Percentiles rank a stretch among this genome's conserved stretches.
Conservation (phyloP, 495 filamentous ascomycete species). For the Emericellopsis terricola region DNA sequence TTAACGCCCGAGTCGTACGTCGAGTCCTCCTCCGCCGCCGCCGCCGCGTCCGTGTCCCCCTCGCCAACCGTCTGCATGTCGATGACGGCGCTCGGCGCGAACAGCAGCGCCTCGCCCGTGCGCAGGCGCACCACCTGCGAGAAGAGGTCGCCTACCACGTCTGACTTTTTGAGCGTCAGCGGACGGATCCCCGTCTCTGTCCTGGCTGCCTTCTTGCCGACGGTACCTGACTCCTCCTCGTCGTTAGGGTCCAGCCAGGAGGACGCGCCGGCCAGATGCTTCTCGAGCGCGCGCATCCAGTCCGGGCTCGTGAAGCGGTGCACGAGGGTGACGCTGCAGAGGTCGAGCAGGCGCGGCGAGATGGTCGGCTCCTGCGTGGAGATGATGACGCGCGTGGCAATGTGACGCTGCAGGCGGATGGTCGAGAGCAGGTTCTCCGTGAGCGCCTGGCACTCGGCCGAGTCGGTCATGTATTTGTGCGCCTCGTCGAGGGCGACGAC, state of each 20-base stretch:
- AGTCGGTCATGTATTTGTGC: constrained; percentile 23
- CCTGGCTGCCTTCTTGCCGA: background rate
- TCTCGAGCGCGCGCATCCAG: constrained; percentile 44
- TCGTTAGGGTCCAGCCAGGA: constrained; percentile 4
- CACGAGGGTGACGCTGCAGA: constrained; percentile 56
- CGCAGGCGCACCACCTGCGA: constrained; percentile 36
- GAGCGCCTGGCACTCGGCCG: constrained; percentile 28
- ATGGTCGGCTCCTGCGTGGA: constrained; percentile 71
- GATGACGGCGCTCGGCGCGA: constrained; percentile 41
- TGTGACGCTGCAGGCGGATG: constrained; percentile 55
- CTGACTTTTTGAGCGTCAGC: constrained; percentile 8
- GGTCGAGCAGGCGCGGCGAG: constrained; percentile 44
- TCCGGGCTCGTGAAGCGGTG: constrained; percentile 57
- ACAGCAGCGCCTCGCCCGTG: constrained; percentile 48
- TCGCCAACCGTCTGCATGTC: constrained; percentile 9
- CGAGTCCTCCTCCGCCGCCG: constrained; percentile 1
- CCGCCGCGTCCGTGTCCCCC: background rate
- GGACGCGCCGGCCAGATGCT: constrained; percentile 39
- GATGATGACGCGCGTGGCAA: constrained; percentile 46
- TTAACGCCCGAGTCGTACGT: background rate
- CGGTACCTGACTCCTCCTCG: constrained; percentile 1
- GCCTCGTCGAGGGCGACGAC: constrained; percentile 22
- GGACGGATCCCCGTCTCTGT: constrained; percentile 1
- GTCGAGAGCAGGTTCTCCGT: constrained; percentile 44
- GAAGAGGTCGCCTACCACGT: constrained; percentile 26